A percentile compares a stretch with the other conserved stretches of the same genome.
Evolutionary conservation across 805 yeast species (phyloP).

Genomic region (Candida arabinofermentans): DNA sequence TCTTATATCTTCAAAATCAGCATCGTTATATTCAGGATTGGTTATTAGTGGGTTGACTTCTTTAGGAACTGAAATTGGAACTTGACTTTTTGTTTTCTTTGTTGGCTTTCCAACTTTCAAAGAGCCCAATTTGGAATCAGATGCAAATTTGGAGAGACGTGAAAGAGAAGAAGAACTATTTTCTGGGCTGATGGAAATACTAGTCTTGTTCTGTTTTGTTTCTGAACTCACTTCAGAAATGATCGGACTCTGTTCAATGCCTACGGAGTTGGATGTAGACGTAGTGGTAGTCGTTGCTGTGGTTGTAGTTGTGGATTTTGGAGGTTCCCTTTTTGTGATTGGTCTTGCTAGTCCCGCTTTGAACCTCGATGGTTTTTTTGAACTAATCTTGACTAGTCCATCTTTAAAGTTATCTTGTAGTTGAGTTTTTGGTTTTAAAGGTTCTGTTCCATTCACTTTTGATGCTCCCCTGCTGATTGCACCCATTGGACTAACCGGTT

Average conservation of each 20-base stretch:
- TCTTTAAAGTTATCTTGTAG: slow-evolving; percentile 1
- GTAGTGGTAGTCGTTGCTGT: too few relatives aligned
- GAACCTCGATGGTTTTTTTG: slow-evolving; percentile 5
- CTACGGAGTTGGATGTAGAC: too few relatives aligned
- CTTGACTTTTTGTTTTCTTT: slow-evolving; percentile 3
- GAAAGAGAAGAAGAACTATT: not conserved
- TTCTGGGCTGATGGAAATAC: not conserved
- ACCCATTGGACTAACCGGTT: not conserved
- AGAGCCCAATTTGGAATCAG: not conserved
- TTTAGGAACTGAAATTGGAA: slow-evolving; percentile 7
- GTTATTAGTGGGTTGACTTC: slow-evolving; percentile 18
- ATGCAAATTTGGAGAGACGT: not conserved
- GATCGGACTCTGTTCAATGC: not conserved
- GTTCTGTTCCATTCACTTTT: slow-evolving; percentile 8
- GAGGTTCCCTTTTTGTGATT: too few relatives aligned
- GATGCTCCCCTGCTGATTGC: slow-evolving; percentile 1
- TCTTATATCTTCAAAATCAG: slow-evolving; percentile 21
- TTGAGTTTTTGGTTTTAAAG: too few relatives aligned
- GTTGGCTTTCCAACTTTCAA: not conserved
- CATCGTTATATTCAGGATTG: slow-evolving; percentile 13
- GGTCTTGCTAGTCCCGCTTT: slow-evolving; percentile 12
- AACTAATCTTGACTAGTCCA: slow-evolving; percentile 11
- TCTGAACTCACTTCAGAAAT: not conserved
- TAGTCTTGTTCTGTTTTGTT: not conserved
- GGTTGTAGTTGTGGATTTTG: too few relatives aligned